Percentiles rank a stretch among this genome's conserved stretches.
phyloP scores from a whole-genome alignment of 2,329 filamentous ascomycete genomes.

The Fusarium metavorans region DNA sequence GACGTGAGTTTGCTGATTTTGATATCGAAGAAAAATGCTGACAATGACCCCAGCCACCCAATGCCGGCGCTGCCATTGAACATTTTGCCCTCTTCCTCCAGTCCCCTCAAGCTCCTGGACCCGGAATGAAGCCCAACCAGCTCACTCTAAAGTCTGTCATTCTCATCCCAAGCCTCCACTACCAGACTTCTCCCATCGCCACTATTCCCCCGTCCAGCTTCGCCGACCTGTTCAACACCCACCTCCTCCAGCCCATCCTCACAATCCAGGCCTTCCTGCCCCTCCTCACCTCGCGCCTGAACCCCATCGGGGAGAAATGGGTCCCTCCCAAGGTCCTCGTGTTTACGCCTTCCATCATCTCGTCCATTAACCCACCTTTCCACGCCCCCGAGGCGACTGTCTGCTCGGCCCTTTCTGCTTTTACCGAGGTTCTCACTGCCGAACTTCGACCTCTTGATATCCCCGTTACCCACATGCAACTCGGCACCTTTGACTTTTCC shows the following conservation, averaged over 20 bases:
- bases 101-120: slow-evolving; percentile 79
- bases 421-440: slow-evolving; percentile 81
- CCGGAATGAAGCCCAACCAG: slow-evolving; percentile 80
- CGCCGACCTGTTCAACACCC: slow-evolving; percentile 91
- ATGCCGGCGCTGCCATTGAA: slow-evolving; percentile 75
- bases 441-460: slow-evolving; percentile 83
- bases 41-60: slow-evolving; percentile 68
- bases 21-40: slow-evolving; percentile 3
- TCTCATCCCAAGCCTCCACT: slow-evolving; percentile 83
- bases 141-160: slow-evolving; percentile 84
- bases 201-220: slow-evolving; percentile 87
- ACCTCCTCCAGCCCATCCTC: slow-evolving; percentile 89
- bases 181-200: slow-evolving; percentile 85
- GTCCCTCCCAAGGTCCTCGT: slow-evolving; percentile 77
- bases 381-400: slow-evolving; percentile 88
- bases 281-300: slow-evolving; percentile 74
- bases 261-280: slow-evolving; percentile 92
- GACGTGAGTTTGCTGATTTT: slow-evolving; percentile 66
- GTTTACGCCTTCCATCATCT: slow-evolving; percentile 83
- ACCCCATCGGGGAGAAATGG: slow-evolving; percentile 62
- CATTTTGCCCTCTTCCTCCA: slow-evolving; percentile 79
- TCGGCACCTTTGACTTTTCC: slow-evolving; percentile 90
- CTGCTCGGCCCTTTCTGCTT: slow-evolving; percentile 87
- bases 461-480: slow-evolving; percentile 86
- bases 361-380: slow-evolving; percentile 82